Percentiles rank a stretch among this genome's conserved stretches.
phyloP scores from a whole-genome alignment of 768 basidiomycete species.

The Tylopilus balloui region DNA sequence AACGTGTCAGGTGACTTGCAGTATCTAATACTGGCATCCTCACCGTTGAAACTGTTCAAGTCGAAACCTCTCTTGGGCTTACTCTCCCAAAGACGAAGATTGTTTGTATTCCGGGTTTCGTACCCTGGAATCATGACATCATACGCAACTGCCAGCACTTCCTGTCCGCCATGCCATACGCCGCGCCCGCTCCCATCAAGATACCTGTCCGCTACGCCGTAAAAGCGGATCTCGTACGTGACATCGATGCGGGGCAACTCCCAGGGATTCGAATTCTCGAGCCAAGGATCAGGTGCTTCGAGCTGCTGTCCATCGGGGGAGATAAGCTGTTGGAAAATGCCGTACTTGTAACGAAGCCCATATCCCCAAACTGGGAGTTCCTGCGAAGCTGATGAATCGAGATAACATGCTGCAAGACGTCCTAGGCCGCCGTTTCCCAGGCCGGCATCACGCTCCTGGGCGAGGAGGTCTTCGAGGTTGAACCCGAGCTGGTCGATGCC shows the following conservation, averaged over 20 bases:
- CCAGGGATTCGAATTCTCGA: slow-evolving; percentile 85
- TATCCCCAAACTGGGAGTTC: slow-evolving; percentile 96
- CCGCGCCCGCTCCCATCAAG: slow-evolving; percentile 56
- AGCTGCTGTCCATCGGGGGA: slow-evolving; percentile 79
- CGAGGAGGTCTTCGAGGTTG: slow-evolving; percentile 80
- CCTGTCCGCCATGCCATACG: slow-evolving; percentile 84
- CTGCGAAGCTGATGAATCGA: slow-evolving; percentile 87
- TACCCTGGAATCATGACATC: slow-evolving; percentile 91
- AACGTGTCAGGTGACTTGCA: not conserved
- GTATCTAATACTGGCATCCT: not conserved
- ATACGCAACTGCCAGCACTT: slow-evolving; percentile 90
- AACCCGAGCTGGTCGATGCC: slow-evolving; percentile 81
- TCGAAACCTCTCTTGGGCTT: slow-evolving; percentile 91
- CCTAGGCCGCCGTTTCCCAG: slow-evolving; percentile 96
- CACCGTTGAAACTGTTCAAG: slow-evolving; percentile 91
- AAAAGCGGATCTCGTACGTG: slow-evolving; percentile 81
- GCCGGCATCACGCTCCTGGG: slow-evolving; percentile 88
- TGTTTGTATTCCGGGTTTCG: slow-evolving; percentile 82
- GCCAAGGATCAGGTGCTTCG: slow-evolving; percentile 92
- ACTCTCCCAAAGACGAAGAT: slow-evolving; percentile 80
- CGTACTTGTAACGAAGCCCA: slow-evolving; percentile 87
- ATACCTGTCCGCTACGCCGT: slow-evolving; percentile 73
- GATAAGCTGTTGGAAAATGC: slow-evolving; percentile 94
- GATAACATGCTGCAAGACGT: slow-evolving; percentile 94
- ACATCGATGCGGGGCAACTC: slow-evolving; percentile 85